Evolutionary conservation across 1,284 basidiomycete species (phyloP).

Genomic region (Boletus austroedulis): DNA sequence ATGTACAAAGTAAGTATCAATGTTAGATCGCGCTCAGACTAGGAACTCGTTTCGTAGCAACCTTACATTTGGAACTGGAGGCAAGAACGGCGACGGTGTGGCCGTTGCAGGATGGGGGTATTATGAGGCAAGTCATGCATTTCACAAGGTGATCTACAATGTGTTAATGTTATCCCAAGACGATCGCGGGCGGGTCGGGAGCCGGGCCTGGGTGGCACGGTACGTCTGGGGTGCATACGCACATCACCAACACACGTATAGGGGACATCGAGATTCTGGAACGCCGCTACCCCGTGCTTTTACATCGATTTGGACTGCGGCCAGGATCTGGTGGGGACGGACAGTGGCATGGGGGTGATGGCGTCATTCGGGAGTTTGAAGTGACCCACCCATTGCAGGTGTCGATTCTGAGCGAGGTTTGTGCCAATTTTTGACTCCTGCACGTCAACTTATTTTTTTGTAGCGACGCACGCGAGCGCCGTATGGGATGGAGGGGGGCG

Average conservation of each 20-base stretch:
- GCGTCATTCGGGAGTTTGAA: conserved; percentile 85
- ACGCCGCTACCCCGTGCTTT: conserved; percentile 83
- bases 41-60: conserved; percentile 51
- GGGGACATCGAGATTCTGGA: conserved; percentile 93
- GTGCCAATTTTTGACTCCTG: conserved; percentile 14
- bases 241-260: conserved; percentile 93
- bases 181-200: conserved; percentile 90
- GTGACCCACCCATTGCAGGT: conserved; percentile 85
- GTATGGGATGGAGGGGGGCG: conserved; percentile 88
- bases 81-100: conserved; percentile 79
- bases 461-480: conserved; percentile 85
- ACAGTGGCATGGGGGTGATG: conserved; percentile 81
- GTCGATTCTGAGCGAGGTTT: conserved; percentile 79
- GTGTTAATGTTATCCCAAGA: conserved; percentile 44
- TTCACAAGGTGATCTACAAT: not conserved
- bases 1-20: conserved; percentile 71
- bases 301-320: conserved; percentile 82
- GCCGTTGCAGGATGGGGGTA: conserved; percentile 87
- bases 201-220: conserved; percentile 92
- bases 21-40: not conserved
- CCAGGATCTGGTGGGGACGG: conserved; percentile 78
- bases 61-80: conserved; percentile 87
- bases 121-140: conserved; percentile 66
- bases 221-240: conserved; percentile 82
- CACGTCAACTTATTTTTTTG: not conserved